phyloP scores from a whole-genome alignment of 1,139 yeast species.

The Magnusiomyces ingens region DNA sequence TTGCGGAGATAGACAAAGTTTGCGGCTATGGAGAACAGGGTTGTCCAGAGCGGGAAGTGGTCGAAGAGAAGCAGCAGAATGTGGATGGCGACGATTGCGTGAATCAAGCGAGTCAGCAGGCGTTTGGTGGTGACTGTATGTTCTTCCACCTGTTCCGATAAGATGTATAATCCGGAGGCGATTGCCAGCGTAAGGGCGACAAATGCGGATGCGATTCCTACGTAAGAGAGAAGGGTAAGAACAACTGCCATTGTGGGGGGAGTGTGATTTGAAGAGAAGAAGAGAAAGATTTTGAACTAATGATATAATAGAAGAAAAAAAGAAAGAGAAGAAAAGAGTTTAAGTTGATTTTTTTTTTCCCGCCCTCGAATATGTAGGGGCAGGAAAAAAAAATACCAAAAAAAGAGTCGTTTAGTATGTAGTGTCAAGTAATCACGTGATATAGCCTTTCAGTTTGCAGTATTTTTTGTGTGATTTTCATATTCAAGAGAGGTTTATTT shows the following conservation, averaged over 20 bases:
- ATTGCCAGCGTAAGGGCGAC: slow-evolving; percentile 61
- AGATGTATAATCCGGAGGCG: slow-evolving; percentile 81
- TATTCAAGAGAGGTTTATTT: too few relatives aligned
- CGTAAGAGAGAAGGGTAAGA: slow-evolving; percentile 45
- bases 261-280: background rate
- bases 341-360: too few relatives aligned
- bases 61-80: slow-evolving; percentile 61
- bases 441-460: too few relatives aligned
- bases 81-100: slow-evolving; percentile 48
- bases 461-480: too few relatives aligned
- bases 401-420: too few relatives aligned
- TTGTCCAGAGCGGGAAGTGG: slow-evolving; percentile 63
- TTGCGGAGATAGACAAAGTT: slow-evolving; percentile 72
- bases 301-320: background rate
- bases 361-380: too few relatives aligned
- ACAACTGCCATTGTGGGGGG: slow-evolving; percentile 12
- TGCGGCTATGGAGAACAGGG: slow-evolving; percentile 59
- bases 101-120: slow-evolving; percentile 56
- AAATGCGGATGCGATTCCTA: slow-evolving; percentile 73
- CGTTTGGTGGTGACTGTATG: slow-evolving; percentile 80
- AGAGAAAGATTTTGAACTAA: background rate
- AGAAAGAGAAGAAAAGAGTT: too few relatives aligned
- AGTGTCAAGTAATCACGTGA: too few relatives aligned
- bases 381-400: too few relatives aligned
- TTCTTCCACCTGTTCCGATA: slow-evolving; percentile 90